Conservation (phyloP, 2,329 filamentous ascomycete genomes). For the Alternaria consortialis region DNA sequence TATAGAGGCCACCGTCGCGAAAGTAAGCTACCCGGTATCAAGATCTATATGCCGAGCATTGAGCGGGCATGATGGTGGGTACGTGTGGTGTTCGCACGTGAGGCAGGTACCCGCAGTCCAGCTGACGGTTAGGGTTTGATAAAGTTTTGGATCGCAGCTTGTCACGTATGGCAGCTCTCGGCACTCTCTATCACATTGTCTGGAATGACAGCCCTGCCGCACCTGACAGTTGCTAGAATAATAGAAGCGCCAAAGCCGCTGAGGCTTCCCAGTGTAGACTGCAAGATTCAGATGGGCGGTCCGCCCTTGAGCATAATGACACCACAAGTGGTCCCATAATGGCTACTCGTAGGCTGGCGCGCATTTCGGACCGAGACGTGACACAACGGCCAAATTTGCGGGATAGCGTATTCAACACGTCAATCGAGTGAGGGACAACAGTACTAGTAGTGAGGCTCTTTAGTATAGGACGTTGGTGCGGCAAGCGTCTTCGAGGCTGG, state of each 20-base stretch:
- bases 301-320: conserved; percentile 1
- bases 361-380: conserved; percentile 1
- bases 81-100: conserved; percentile 9
- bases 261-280: conserved; percentile 4
- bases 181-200: neutral
- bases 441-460: conserved; percentile 10
- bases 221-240: neutral
- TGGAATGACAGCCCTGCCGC: neutral
- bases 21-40: neutral
- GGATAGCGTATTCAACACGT: conserved; percentile 10
- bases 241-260: conserved; percentile 15
- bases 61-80: conserved; percentile 4
- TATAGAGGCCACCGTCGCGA: neutral
- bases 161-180: conserved; percentile 3
- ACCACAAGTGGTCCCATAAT: conserved; percentile 10
- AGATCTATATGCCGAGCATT: neutral
- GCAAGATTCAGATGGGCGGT: conserved; percentile 6
- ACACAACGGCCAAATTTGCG: conserved; percentile 4
- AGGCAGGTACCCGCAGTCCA: conserved; percentile 3
- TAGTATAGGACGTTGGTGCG: neutral
- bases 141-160: neutral
- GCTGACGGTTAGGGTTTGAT: conserved; percentile 1
- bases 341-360: conserved; percentile 1
- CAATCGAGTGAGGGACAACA: neutral
- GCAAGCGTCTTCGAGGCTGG: conserved; percentile 1